phyloP scores from a whole-genome alignment of 2,329 filamentous ascomycete genomes.

The Sporothrix brasiliensis region DNA sequence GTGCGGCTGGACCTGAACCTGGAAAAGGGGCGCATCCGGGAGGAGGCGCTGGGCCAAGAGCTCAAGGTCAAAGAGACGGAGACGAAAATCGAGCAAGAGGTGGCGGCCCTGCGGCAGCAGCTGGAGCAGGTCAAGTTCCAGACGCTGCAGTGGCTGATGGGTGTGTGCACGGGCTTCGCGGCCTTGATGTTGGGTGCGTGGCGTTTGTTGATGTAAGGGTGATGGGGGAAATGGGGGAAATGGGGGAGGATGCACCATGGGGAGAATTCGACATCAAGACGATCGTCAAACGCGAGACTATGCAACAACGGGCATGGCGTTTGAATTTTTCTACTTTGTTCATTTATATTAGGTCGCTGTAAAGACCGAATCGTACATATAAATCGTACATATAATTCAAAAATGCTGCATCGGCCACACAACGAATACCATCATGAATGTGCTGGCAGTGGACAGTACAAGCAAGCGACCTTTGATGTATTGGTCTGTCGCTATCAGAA shows the following conservation, averaged over 20 bases:
- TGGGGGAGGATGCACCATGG: no score
- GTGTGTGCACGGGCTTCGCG: constrained; percentile 70
- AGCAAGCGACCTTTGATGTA: background rate
- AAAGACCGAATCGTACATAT: background rate
- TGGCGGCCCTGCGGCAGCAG: constrained; percentile 84
- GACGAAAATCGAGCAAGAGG: constrained; percentile 97
- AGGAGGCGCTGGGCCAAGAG: constrained; percentile 95
- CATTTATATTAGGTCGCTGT: background rate
- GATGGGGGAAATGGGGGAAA: no score
- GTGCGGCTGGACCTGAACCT: constrained; percentile 91
- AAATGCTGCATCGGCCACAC: background rate
- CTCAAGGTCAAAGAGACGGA: constrained; percentile 99
- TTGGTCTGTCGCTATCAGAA: constrained; percentile 18
- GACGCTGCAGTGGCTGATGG: constrained; percentile 97
- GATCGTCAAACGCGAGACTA: background rate
- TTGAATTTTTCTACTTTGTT: background rate
- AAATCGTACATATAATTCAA: background rate
- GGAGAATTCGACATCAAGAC: background rate
- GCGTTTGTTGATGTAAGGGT: constrained; percentile 64
- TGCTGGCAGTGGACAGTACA: background rate
- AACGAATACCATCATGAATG: no score
- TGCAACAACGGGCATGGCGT: constrained; percentile 7
- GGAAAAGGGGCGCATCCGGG: constrained; percentile 93
- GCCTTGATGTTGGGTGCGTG: constrained; percentile 70
- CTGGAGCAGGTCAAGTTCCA: constrained; percentile 98